Conservation (phyloP, 257 asterid species). For the Phtheirospermum japonicum region DNA sequence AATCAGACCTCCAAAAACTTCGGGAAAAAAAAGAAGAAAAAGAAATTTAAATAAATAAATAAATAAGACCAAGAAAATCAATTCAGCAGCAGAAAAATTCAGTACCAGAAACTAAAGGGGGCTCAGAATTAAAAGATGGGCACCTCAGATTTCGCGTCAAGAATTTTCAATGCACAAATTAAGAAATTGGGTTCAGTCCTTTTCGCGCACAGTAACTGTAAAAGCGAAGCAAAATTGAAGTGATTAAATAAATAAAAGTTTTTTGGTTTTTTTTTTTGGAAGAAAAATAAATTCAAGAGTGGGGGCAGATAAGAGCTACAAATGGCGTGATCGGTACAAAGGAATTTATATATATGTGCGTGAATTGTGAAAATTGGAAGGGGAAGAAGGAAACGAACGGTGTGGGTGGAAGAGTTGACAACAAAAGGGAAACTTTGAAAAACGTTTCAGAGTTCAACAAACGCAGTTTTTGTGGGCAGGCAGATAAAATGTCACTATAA, state of each 20-base stretch:
- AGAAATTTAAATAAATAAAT: neutral
- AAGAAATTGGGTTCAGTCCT: conserved; percentile 16
- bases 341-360: neutral
- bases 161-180: conserved; percentile 21
- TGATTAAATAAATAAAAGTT: neutral
- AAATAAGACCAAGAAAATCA: neutral
- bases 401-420: too few relatives aligned
- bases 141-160: conserved; percentile 37
- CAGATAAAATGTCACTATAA: too few relatives aligned
- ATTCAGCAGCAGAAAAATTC: conserved; percentile 9
- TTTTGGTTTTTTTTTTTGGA: too few relatives aligned
- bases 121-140: neutral
- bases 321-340: conserved; percentile 25
- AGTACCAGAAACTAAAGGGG: neutral
- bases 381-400: neutral
- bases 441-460: too few relatives aligned
- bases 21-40: neutral
- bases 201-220: conserved; percentile 21
- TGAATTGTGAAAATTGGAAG: neutral
- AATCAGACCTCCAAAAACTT: conserved; percentile 13
- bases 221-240: conserved; percentile 23
- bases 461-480: too few relatives aligned
- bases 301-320: conserved; percentile 25
- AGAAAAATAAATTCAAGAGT: conserved; percentile 19
- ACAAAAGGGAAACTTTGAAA: too few relatives aligned